Base-by-base conservation (phyloP, 2,329 filamentous ascomycete species). In the Exutisphaerella laricina region DNA sequence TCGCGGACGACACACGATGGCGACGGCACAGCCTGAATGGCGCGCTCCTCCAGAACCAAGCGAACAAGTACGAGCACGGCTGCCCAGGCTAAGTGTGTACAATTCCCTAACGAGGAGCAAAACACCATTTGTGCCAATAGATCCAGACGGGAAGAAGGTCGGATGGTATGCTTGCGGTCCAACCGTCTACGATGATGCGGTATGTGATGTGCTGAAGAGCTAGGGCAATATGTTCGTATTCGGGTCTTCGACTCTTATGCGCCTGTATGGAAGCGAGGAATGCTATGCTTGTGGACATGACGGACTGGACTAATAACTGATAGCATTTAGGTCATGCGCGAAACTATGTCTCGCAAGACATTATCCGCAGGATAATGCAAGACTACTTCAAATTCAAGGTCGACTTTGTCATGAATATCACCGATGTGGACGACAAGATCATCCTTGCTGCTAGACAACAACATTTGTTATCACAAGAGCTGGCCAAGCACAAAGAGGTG, bases 371-470 rank as follows among this genome's bases (percentile, higher is more conserved):
- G 57, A 86, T 94, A 56, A 68, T 94, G 65, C 73, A 77, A 58
- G 80, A 90, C 64, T 90, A 92, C 67, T 94, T 94, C 63, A 79
- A 80, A 48, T 92, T 85, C 64, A 71, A 88, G 30, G 79, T 95
- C 53, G 79, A 82, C 47, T 94, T 94, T 68, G 85, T 94, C 53
- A 92, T 94, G 83, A 94, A 94, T 68, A 88, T 92, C 50, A 94
- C 88, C 20, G 88, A 90, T 57, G 63, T 90, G 28, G 84, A 88
- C 40, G 65, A 67, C 55, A 66, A 68, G 72, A 85, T 81, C 57
- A 80, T 80, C 49, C 62, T 82, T 10, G 70, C 75, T 42, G 79
- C 84, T 10, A 75, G 90, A 58, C 81, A 92, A 66, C 83, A 92
- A 59, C 79, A 88, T 60, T 68, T 96, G 25, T 80, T 95, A 44